Evolutionary conservation across 1,284 basidiomycete species (phyloP).

Genomic region (Fomitopsis palustris): DNA sequence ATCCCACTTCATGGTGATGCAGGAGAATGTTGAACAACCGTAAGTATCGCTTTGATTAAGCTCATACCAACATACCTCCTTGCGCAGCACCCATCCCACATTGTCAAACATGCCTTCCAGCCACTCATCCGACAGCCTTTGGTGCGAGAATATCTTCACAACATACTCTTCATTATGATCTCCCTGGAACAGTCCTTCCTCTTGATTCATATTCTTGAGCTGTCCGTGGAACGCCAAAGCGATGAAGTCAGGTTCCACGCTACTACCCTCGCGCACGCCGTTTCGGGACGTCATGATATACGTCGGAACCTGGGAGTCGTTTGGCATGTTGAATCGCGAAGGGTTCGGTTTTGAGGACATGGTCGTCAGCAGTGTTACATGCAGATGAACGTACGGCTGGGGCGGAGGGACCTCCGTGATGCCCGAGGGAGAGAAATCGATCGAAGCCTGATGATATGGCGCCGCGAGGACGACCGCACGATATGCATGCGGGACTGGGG

Average conservation of each 20-base stretch:
- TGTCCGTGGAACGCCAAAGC: constrained; percentile 83
- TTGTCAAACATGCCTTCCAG: constrained; percentile 64
- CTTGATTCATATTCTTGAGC: constrained; percentile 33
- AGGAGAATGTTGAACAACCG: neutral
- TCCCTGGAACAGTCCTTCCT: constrained; percentile 3
- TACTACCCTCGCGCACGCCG: constrained; percentile 41
- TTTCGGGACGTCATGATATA: constrained; percentile 75
- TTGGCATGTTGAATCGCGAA: constrained; percentile 70
- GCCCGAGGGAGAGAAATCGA: constrained; percentile 46
- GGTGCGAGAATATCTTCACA: constrained; percentile 86
- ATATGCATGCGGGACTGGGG: constrained; percentile 35
- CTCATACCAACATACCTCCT: constrained; percentile 50
- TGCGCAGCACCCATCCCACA: constrained; percentile 81
- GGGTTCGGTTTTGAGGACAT: constrained; percentile 60
- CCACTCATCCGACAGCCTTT: constrained; percentile 63
- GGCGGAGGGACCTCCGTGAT: constrained; percentile 46
- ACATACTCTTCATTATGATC: constrained; percentile 40
- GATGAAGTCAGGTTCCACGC: constrained; percentile 77
- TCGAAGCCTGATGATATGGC: constrained; percentile 64
- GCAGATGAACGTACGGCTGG: constrained; percentile 79
- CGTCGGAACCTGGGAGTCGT: constrained; percentile 48
- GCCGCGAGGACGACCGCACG: constrained; percentile 74
- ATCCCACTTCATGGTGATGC: constrained; percentile 53
- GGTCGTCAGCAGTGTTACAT: constrained; percentile 91
- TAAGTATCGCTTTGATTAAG: neutral